Base-by-base conservation (phyloP, 2,329 filamentous ascomycete species). In the Bipolaris gigantea region DNA sequence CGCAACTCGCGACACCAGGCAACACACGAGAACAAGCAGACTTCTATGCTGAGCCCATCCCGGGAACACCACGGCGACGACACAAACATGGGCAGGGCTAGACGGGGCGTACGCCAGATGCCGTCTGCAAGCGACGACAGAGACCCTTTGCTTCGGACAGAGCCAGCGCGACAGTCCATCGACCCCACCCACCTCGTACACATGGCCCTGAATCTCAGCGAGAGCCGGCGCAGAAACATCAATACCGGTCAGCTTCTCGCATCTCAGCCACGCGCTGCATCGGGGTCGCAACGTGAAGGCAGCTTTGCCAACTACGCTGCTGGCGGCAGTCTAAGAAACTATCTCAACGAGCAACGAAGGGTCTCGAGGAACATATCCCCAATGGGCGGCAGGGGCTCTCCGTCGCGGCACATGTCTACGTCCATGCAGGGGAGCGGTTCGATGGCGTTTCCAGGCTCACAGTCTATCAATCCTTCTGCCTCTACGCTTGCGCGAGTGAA, bases 141-240 rank as follows among this genome's bases (percentile, higher is more conserved):
- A 40, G 52, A 52, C 18, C 25, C 50, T 5, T 48, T 53, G 27
- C 45, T 57, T 19, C 57, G 46, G 33, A 30, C 53, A 4, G 44
- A 56, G 51, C 57, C 50, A n/a, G 57, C 69, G 16, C 79, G 75
- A 5, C 69, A 89, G 18, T 85, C 91, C 64, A 81, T 89, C 55
- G 92, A 97, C 67, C 89, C 92, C 7, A 85, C 88, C 4, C 90
- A 96, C 73, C 95, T 97, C 60, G 91, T 97, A 38, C 92, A 92
- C 67, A 89, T 97, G 83, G 93, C 93, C 1, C 76, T 97, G 63
- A 94, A 88, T 60, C 76, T 97, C 45, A 96, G 89, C 77, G 91
- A 97, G 73, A 90, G 88, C 67, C 85, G 86, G 60, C 85, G 85
- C 35, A 68, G 81, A 81, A 75, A 89, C 80, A 57, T 85, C 77